phyloP scores from a whole-genome alignment of 257 asterid genomes.

The Petunia secreta region DNA sequence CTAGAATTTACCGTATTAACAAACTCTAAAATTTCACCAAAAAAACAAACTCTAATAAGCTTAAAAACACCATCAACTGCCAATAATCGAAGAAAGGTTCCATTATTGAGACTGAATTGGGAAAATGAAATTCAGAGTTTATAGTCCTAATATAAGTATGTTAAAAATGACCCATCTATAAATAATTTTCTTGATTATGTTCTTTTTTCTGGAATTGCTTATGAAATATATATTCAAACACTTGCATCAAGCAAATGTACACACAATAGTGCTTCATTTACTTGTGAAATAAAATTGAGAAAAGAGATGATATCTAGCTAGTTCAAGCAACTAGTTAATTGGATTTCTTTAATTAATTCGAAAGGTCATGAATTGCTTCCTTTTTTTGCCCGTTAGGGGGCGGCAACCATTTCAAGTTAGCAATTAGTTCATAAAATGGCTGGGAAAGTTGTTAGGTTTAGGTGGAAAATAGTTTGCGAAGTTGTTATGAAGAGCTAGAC shows the following conservation, averaged over 20 bases:
- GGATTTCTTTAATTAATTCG: background rate
- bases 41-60: background rate
- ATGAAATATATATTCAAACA: background rate
- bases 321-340: background rate
- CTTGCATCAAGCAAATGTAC: background rate
- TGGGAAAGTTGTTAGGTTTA: background rate
- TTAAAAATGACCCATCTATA: background rate
- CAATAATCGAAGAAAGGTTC: no score
- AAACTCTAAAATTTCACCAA: no score
- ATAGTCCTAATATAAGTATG: no score
- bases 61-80: no score
- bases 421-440: background rate
- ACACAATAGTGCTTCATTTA: background rate
- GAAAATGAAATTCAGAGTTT: no score
- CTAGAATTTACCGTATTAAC: no score
- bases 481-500: background rate
- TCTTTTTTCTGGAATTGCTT: background rate
- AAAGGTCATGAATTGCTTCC: background rate
- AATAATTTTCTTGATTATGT: background rate
- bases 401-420: background rate
- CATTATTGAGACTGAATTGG: no score
- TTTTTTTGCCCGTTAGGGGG: background rate
- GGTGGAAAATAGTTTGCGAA: background rate
- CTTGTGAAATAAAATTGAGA: background rate
- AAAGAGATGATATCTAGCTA: background rate